Evolutionary conservation across 2,329 filamentous ascomycete species (phyloP), one percentile per base, ranked within the genome.

Genomic region (Didymella segeticola): DNA sequence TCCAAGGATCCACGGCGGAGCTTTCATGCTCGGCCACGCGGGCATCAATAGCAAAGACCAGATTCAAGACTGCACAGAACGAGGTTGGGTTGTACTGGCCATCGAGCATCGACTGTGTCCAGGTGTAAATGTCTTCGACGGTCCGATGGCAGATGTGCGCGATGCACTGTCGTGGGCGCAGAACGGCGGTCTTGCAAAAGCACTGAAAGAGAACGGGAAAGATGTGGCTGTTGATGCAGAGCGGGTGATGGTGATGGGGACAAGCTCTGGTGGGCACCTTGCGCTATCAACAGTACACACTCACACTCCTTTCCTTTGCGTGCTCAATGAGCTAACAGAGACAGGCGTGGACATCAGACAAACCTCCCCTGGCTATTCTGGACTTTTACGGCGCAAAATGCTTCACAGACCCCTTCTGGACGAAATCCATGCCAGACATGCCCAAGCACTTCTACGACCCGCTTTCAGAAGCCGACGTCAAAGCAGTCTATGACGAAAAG

Each of bases 71-170:
- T 56, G 58, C n/a, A 29, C 51, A 11, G 27, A 36, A 10, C 30
- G 56, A 25, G 53, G 51, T 1, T 63, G 56, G 56, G 15, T 59
- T 4, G 56, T 63, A 0, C 26, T 61, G 14, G 50, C 47, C 1
- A 42, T 57, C 3, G 56, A 64, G 22, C 59, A 64, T 25, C 47
- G 55, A 2, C 46, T 64, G 0, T 63, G 55, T 47, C 61, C 61
- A 11, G 51, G 57, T n/a, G 51, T 60, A 1, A 52, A 50, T 29
- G 22, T 60, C 2, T 41, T 57, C 5, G 50, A 60, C 7, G 61
- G 56, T 2, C 57, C 57, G 4, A 62, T 64, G 49, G 31, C 50
- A 12, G 56, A 63, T 30, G 51, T 55, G 2, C 31, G 57, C 3
- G 57, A 60, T 42, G 42, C 48, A 1, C 33, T 63, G 17, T 30